A percentile compares a stretch with the other conserved stretches of the same genome.
Evolutionary conservation across 2,329 filamentous ascomycete genomes (phyloP).

Genomic region (Drechslera avenae): DNA sequence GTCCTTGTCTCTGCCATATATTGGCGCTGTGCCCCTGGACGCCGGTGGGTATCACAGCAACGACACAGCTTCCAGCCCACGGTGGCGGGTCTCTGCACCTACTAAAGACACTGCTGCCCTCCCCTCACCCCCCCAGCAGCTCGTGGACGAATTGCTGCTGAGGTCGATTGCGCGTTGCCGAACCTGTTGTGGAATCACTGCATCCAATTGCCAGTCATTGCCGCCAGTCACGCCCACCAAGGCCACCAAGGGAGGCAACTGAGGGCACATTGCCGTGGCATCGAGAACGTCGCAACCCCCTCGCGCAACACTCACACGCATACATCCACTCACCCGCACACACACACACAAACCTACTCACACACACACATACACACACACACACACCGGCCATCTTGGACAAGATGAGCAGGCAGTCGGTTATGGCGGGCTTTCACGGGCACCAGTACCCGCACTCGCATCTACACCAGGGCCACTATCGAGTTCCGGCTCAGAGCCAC

Average conservation of each 20-base stretch:
- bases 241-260: constrained; percentile 16
- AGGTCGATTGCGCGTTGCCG: constrained; percentile 33
- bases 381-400: neutral
- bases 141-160: constrained; percentile 40
- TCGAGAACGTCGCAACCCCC: constrained; percentile 12
- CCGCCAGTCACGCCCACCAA: constrained; percentile 30
- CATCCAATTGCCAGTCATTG: constrained; percentile 35
- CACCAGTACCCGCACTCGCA: constrained; percentile 16
- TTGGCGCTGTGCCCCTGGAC: constrained; percentile 45
- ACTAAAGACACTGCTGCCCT: constrained; percentile 45
- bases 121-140: constrained; percentile 39
- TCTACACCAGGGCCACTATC: constrained; percentile 29
- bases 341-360: constrained; percentile 3
- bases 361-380: constrained; percentile 12
- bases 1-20: constrained; percentile 47
- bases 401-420: constrained; percentile 40
- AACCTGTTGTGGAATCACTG: constrained; percentile 43
- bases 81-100: constrained; percentile 42
- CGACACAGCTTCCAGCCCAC: constrained; percentile 44
- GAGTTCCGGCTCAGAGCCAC: constrained; percentile 29
- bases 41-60: constrained; percentile 45
- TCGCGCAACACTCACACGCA: constrained; percentile 8
- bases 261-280: constrained; percentile 15
- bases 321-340: constrained; percentile 6
- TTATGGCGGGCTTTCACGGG: constrained; percentile 37